phyloP scores from a whole-genome alignment of 257 asterid genomes.

The Primulina tabacum region DNA sequence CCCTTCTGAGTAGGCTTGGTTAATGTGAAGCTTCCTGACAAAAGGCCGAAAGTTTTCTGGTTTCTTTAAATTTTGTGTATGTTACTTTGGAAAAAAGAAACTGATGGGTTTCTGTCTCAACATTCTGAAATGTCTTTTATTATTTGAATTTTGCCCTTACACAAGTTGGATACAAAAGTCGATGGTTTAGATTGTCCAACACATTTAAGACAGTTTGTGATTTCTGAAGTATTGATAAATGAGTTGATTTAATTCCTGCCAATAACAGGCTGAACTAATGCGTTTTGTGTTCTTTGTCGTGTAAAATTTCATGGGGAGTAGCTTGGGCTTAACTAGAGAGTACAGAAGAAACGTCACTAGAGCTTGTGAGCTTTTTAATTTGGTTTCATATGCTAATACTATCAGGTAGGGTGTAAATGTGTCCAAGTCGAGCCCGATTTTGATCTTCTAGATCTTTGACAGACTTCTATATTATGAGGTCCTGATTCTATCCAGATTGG shows the following conservation, averaged over 20 bases:
- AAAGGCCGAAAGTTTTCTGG: constrained; percentile 6
- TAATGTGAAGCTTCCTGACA: constrained; percentile 3
- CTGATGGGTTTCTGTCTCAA: constrained; percentile 2
- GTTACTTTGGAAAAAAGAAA: constrained; percentile 15
- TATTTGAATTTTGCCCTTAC: not conserved
- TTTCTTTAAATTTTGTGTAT: not conserved
- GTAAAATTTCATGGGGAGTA: not conserved
- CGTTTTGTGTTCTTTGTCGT: not conserved
- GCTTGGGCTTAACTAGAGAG: not conserved
- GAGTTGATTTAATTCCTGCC: not conserved
- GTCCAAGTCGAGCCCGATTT: too few species aligned
- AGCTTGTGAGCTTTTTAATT: not conserved
- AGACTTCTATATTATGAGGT: too few species aligned
- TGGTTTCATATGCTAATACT: not conserved
- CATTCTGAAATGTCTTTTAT: constrained; percentile 1
- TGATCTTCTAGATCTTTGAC: too few species aligned
- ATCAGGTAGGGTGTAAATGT: too few species aligned
- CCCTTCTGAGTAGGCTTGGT: constrained; percentile 14
- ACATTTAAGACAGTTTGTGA: too few species aligned
- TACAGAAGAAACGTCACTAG: not conserved
- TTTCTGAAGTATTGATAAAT: too few species aligned
- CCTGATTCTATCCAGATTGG: too few species aligned
- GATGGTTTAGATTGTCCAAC: not conserved
- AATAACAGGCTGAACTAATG: not conserved
- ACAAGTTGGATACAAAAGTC: not conserved